Evolutionary conservation across 257 asterid species (phyloP).

Genomic region (Ophiorrhiza pumila): DNA sequence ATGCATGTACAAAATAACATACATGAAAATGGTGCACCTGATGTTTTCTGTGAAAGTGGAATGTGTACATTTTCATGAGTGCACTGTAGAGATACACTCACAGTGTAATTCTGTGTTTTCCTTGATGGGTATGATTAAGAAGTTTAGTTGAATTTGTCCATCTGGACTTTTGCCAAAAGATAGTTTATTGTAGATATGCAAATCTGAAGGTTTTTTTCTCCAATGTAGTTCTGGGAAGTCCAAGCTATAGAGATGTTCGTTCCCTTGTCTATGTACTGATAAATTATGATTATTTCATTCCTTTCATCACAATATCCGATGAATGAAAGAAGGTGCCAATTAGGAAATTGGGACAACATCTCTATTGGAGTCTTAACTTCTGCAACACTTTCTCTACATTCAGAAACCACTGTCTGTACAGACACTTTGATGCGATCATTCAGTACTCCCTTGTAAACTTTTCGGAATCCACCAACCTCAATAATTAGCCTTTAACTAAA

Average conservation of each 20-base stretch:
- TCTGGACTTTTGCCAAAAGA: background rate
- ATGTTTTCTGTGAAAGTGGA: no score
- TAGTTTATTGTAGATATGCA: constrained; percentile 16
- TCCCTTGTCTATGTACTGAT: constrained; percentile 41
- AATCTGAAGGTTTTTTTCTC: constrained; percentile 35
- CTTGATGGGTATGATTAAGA: background rate
- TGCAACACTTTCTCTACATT: constrained; percentile 26
- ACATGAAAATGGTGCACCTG: no score
- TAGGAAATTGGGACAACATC: constrained; percentile 35
- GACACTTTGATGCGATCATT: constrained; percentile 32
- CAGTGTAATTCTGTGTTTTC: no score
- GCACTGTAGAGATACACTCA: no score
- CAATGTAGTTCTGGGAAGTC: constrained; percentile 28
- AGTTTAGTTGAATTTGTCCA: background rate
- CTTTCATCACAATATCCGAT: constrained; percentile 36
- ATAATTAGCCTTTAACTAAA: constrained; percentile 28
- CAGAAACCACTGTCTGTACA: constrained; percentile 30
- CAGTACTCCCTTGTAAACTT: constrained; percentile 33
- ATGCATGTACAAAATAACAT: no score
- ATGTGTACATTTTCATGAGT: no score
- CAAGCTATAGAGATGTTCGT: constrained; percentile 29
- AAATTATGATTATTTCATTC: constrained; percentile 37
- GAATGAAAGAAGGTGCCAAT: constrained; percentile 38
- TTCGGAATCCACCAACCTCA: constrained; percentile 41
- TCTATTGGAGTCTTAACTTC: constrained; percentile 37